phyloP scores from a whole-genome alignment of 768 basidiomycete genomes.

The Tylopilus felleus region DNA sequence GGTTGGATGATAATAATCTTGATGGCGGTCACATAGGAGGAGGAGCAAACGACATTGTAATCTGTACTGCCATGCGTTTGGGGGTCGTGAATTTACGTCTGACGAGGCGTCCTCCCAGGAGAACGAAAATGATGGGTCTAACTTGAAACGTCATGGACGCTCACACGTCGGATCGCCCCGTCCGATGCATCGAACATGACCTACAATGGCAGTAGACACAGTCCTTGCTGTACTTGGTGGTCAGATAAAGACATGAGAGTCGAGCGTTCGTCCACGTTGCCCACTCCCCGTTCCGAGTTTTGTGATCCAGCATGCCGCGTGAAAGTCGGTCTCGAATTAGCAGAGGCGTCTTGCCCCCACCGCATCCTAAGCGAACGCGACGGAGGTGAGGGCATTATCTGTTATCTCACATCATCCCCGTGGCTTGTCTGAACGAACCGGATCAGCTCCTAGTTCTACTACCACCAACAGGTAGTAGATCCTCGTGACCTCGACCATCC shows the following conservation, averaged over 20 bases:
- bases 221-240: too few relatives aligned
- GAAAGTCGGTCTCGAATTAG: too few relatives aligned
- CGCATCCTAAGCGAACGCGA: background rate
- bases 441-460: background rate
- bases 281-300: too few relatives aligned
- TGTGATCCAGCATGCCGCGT: too few relatives aligned
- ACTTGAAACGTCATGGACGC: background rate
- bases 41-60: background rate
- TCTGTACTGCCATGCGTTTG: background rate
- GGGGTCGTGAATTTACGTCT: too few relatives aligned
- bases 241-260: background rate
- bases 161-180: conserved; percentile 1
- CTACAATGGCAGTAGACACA: too few relatives aligned
- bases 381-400: background rate
- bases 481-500: background rate
- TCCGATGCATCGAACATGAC: background rate
- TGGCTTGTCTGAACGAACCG: background rate
- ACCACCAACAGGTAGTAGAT: background rate
- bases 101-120: background rate
- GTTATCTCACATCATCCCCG: background rate
- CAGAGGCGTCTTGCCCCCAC: background rate
- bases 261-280: background rate
- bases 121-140: too few relatives aligned
- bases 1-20: too few relatives aligned
- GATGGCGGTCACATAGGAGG: conserved; percentile 7